Conservation (phyloP, 2,329 filamentous ascomycete species). For the Pestalotiopsis sp. region DNA sequence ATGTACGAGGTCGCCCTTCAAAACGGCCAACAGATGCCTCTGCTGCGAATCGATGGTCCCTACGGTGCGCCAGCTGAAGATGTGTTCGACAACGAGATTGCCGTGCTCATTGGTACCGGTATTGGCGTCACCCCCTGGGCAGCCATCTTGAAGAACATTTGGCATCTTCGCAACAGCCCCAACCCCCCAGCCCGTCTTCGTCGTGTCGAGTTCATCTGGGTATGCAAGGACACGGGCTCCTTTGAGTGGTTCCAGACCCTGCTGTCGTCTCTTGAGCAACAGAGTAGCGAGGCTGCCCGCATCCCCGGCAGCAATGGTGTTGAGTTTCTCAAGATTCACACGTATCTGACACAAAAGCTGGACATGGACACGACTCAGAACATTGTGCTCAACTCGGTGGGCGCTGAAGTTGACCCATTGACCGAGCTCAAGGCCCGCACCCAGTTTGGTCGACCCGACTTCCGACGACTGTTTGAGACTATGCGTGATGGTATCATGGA, state of each 20-base stretch:
- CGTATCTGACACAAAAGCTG: constrained; percentile 91
- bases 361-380: constrained; percentile 93
- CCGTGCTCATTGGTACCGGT: constrained; percentile 81
- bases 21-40: constrained; percentile 90
- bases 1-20: constrained; percentile 98
- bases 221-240: constrained; percentile 91
- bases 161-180: constrained; percentile 87
- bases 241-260: constrained; percentile 99
- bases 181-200: constrained; percentile 88
- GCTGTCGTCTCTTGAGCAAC: constrained; percentile 84
- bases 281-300: constrained; percentile 70
- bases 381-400: constrained; percentile 94
- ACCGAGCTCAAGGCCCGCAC: constrained; percentile 89
- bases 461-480: constrained; percentile 72
- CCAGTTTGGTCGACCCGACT: constrained; percentile 94
- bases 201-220: constrained; percentile 98
- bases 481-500: constrained; percentile 90
- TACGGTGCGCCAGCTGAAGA: constrained; percentile 97
- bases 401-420: constrained; percentile 81
- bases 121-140: constrained; percentile 89
- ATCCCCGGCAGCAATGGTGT: constrained; percentile 65
- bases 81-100: constrained; percentile 91
- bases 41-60: constrained; percentile 86
- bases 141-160: constrained; percentile 93
- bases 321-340: constrained; percentile 97